Evolutionary conservation across 2,329 filamentous ascomycete genomes (phyloP).

Genomic region (Xylaria sp.): DNA sequence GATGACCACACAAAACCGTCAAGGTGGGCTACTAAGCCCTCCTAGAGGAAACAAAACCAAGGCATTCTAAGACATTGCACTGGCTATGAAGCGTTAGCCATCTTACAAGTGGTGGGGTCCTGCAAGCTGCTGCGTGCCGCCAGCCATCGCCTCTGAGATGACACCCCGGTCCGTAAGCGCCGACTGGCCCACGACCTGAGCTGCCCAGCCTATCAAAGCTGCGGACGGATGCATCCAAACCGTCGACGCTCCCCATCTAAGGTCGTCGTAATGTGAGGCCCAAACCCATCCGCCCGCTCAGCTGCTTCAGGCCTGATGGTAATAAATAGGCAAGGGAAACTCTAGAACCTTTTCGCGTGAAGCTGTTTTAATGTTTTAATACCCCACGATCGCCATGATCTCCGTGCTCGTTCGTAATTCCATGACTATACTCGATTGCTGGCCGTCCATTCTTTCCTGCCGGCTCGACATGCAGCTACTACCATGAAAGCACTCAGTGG

Average conservation of each 20-base stretch:
- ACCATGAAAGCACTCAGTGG: slow-evolving; percentile 56
- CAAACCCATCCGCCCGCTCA: slow-evolving; percentile 45
- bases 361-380: slow-evolving; percentile 43
- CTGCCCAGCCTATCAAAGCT: slow-evolving; percentile 56
- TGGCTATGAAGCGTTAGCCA: slow-evolving; percentile 54
- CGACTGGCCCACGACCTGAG: slow-evolving; percentile 55
- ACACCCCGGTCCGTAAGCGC: slow-evolving; percentile 58
- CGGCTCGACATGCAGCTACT: slow-evolving; percentile 46
- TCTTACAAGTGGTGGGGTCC: slow-evolving; percentile 56
- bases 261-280: slow-evolving; percentile 42
- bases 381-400: slow-evolving; percentile 40
- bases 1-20: slow-evolving; percentile 46
- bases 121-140: slow-evolving; percentile 55
- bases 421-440: slow-evolving; percentile 44
- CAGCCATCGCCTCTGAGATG: slow-evolving; percentile 54
- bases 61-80: slow-evolving; percentile 60
- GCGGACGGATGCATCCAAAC: slow-evolving; percentile 48
- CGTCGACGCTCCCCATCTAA: slow-evolving; percentile 47
- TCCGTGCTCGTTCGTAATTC: slow-evolving; percentile 36
- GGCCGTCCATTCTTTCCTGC: slow-evolving; percentile 43
- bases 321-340: slow-evolving; percentile 24
- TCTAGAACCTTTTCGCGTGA: slow-evolving; percentile 39
- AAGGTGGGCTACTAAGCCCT: slow-evolving; percentile 45
- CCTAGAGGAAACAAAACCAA: slow-evolving; percentile 51
- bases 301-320: slow-evolving; percentile 48